Percentiles rank a stretch among this genome's conserved stretches.
Evolutionary conservation across 768 basidiomycete genomes (phyloP).

Genomic region (Boletus fagicola): DNA sequence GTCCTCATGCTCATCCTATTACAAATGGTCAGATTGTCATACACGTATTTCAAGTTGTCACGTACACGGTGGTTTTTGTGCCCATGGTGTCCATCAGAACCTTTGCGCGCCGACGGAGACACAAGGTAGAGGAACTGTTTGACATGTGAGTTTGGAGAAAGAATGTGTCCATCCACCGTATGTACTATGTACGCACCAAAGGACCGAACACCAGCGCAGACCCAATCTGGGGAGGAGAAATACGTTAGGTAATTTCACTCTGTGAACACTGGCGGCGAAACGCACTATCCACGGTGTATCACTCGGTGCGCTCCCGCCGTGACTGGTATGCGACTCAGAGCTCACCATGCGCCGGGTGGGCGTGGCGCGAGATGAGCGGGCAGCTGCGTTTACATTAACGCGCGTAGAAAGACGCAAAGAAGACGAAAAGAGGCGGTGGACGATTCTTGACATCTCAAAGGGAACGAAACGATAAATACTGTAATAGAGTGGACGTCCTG

Average conservation of each 20-base stretch:
- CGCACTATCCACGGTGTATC: slow-evolving; percentile 34
- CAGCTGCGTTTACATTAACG: background rate
- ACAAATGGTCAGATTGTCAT: too few species aligned
- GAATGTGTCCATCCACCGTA: background rate
- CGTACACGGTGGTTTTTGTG: too few species aligned
- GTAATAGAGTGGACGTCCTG: slow-evolving; percentile 8
- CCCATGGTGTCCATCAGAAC: slow-evolving; percentile 23
- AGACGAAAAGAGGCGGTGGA: slow-evolving; percentile 18
- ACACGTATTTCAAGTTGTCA: too few species aligned
- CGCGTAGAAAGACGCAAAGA: slow-evolving; percentile 19
- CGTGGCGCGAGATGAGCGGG: slow-evolving; percentile 15
- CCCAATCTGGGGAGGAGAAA: slow-evolving; percentile 23
- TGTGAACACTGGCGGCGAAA: background rate
- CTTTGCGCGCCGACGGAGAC: slow-evolving; percentile 30
- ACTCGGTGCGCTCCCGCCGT: slow-evolving; percentile 12
- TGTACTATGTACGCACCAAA: slow-evolving; percentile 23
- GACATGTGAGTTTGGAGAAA: background rate
- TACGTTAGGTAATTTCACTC: background rate
- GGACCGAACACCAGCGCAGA: slow-evolving; percentile 34
- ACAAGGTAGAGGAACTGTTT: slow-evolving; percentile 32
- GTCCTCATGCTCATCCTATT: too few species aligned
- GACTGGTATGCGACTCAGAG: slow-evolving; percentile 24
- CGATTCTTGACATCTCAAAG: slow-evolving; percentile 22
- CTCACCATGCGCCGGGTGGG: slow-evolving; percentile 28
- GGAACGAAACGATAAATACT: slow-evolving; percentile 13